Conservation (phyloP, 2,329 filamentous ascomycete genomes). For the Penicillium palitans region DNA sequence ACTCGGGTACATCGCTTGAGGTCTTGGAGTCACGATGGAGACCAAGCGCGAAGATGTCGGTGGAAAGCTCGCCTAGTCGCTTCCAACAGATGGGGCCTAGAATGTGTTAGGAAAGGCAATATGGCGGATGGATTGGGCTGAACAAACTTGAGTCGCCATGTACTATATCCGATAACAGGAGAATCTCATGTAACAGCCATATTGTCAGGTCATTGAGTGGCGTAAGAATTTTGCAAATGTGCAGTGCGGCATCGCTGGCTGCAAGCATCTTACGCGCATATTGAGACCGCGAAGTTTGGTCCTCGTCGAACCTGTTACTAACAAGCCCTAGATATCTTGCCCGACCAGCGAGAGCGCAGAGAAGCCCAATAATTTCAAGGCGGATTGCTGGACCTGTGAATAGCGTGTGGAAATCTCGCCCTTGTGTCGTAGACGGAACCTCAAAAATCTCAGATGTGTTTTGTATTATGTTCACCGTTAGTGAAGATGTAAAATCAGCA, state of each 20-base stretch:
- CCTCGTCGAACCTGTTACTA: slow-evolving; percentile 13
- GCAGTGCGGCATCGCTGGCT: slow-evolving; percentile 40
- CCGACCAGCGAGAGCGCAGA: slow-evolving; percentile 42
- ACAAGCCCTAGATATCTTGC: slow-evolving; percentile 26
- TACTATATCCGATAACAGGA: slow-evolving; percentile 38
- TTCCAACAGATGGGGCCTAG: slow-evolving; percentile 29
- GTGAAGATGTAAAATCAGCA: slow-evolving; percentile 11
- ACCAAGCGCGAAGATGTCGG: slow-evolving; percentile 30
- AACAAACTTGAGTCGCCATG: slow-evolving; percentile 41
- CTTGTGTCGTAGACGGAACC: slow-evolving; percentile 26
- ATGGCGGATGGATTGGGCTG: neutral
- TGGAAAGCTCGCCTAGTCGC: slow-evolving; percentile 29
- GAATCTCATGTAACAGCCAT: slow-evolving; percentile 37
- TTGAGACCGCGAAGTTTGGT: slow-evolving; percentile 12
- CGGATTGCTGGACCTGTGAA: slow-evolving; percentile 42
- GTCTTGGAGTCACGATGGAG: slow-evolving; percentile 26
- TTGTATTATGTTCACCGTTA: slow-evolving; percentile 24
- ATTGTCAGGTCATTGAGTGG: slow-evolving; percentile 41
- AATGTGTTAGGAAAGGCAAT: neutral
- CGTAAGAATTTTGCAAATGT: slow-evolving; percentile 40
- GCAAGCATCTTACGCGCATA: slow-evolving; percentile 29
- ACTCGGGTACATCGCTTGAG: slow-evolving; percentile 18
- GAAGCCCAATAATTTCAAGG: slow-evolving; percentile 41
- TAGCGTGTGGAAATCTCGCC: slow-evolving; percentile 39
- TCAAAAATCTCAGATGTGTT: slow-evolving; percentile 29